These are phyloP conservation scores for Oleoguttula mirabilis DNA, from an alignment of 495 filamentous ascomycete genomes.

Conservation along the genomic window DNA sequence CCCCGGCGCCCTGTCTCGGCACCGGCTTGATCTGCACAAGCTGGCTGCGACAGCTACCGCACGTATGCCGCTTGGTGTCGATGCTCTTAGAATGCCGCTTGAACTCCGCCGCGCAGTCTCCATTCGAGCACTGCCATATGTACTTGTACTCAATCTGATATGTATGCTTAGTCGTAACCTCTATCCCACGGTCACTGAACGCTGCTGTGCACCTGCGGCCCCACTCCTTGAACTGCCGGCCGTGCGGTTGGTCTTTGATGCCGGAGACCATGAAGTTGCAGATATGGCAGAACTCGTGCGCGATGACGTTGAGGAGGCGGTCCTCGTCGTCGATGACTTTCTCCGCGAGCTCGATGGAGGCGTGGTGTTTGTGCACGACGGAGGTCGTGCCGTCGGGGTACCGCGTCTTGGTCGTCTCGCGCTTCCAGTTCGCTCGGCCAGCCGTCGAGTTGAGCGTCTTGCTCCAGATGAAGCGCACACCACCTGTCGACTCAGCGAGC, in stretches of 20 bases:
- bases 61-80: constrained; percentile 49
- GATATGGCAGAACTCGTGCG: constrained; percentile 93
- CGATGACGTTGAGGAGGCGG: constrained; percentile 71
- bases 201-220: constrained; percentile 37
- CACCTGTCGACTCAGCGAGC: constrained; percentile 55
- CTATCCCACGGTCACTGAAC: constrained; percentile 43
- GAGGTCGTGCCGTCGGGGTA: constrained; percentile 20
- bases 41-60: constrained; percentile 54
- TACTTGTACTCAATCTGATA: constrained; percentile 89
- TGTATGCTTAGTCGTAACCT: constrained; percentile 73
- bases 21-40: constrained; percentile 71
- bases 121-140: constrained; percentile 60
- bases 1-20: constrained; percentile 38
- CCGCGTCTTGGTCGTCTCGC: constrained; percentile 38
- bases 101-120: constrained; percentile 49
- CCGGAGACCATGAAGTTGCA: constrained; percentile 72
- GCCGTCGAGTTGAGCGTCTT: constrained; percentile 79
- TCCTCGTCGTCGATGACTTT: constrained; percentile 66
- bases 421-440: constrained; percentile 72
- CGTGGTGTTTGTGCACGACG: constrained; percentile 44
- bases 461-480: constrained; percentile 69
- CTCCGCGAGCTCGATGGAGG: constrained; percentile 74
- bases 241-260: constrained; percentile 60
- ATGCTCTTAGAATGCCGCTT: constrained; percentile 78
- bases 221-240: constrained; percentile 71